Evolutionary conservation across 495 filamentous ascomycete species (phyloP).

Genomic region (Oidiodendron maius): DNA sequence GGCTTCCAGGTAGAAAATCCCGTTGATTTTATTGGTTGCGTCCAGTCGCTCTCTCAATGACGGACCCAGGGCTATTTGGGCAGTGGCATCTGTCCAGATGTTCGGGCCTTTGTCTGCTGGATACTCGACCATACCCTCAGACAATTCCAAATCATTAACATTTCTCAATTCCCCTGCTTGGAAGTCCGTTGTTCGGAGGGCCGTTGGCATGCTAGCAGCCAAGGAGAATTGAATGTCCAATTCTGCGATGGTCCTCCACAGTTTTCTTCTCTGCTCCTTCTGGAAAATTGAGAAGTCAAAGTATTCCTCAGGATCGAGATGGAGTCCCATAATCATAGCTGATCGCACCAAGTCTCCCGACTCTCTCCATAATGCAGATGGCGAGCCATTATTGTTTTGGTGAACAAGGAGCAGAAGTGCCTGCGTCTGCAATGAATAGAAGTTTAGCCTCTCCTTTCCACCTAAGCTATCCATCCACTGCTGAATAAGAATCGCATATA

Average conservation of each 20-base stretch:
- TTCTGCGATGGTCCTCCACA: slow-evolving; percentile 41
- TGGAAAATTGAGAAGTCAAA: slow-evolving; percentile 25
- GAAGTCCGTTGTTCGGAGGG: slow-evolving; percentile 37
- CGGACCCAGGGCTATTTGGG: slow-evolving; percentile 11
- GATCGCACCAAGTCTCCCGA: slow-evolving; percentile 10
- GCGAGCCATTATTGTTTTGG: not conserved
- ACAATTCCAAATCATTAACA: slow-evolving; percentile 16
- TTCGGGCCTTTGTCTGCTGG: slow-evolving; percentile 1
- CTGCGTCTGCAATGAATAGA: slow-evolving; percentile 7
- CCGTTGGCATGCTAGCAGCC: slow-evolving; percentile 32
- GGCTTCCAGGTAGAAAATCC: slow-evolving; percentile 6
- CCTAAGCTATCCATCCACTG: slow-evolving; percentile 11
- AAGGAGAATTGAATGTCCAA: slow-evolving; percentile 36
- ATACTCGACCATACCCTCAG: slow-evolving; percentile 14
- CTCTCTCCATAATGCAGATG: slow-evolving; percentile 10
- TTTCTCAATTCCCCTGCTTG: slow-evolving; percentile 7
- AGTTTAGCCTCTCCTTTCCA: slow-evolving; percentile 8
- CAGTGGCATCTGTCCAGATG: slow-evolving; percentile 12
- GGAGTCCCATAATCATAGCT: slow-evolving; percentile 19
- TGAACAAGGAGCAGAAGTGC: slow-evolving; percentile 13
- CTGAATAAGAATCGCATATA: slow-evolving; percentile 5
- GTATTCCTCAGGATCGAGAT: slow-evolving; percentile 16
- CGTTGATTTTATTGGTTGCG: slow-evolving; percentile 5
- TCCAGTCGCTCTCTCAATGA: slow-evolving; percentile 11
- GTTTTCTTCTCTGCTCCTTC: slow-evolving; percentile 31